Percentiles rank a stretch among this genome's conserved stretches.
These are phyloP conservation scores for Herpetospermum pedunculosum DNA, from an alignment of 306 rosid genomes.

Conservation along the genomic window DNA sequence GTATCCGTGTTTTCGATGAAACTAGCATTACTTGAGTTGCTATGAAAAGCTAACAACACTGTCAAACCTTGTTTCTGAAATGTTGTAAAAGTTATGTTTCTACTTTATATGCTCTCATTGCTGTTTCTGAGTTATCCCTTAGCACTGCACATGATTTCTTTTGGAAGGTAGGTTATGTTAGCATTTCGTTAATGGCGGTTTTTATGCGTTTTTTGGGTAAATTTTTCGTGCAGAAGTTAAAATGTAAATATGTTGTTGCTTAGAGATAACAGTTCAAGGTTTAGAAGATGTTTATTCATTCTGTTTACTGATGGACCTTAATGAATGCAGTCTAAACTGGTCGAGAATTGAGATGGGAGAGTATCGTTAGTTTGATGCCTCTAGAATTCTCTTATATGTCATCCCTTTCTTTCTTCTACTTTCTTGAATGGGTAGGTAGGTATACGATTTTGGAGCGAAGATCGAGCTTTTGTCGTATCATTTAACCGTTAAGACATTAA, in stretches of 20 bases:
- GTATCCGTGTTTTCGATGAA: not conserved
- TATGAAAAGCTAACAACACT: not conserved
- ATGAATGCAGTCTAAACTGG: not conserved
- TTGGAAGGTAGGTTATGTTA: not conserved
- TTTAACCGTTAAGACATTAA: too few species aligned
- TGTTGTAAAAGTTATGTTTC: not conserved
- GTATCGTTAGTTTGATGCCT: not conserved
- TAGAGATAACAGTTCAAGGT: not conserved
- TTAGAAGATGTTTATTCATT: not conserved
- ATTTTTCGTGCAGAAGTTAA: not conserved
- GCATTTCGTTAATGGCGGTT: not conserved
- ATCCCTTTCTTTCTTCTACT: not conserved
- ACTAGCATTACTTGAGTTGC: not conserved
- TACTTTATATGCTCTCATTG: not conserved
- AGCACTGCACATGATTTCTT: not conserved
- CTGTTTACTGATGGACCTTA: not conserved
- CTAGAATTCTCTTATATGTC: not conserved
- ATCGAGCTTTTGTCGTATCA: too few species aligned
- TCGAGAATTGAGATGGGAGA: not conserved
- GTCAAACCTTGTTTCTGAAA: constrained; percentile 6
- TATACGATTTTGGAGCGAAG: too few species aligned
- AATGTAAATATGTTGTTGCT: not conserved
- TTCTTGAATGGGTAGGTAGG: not conserved
- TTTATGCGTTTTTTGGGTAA: not conserved
- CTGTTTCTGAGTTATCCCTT: not conserved